Percentiles rank a stretch among this genome's conserved stretches.
Conservation (phyloP, 768 basidiomycete species). For the Gelatoporia subvermispora region DNA sequence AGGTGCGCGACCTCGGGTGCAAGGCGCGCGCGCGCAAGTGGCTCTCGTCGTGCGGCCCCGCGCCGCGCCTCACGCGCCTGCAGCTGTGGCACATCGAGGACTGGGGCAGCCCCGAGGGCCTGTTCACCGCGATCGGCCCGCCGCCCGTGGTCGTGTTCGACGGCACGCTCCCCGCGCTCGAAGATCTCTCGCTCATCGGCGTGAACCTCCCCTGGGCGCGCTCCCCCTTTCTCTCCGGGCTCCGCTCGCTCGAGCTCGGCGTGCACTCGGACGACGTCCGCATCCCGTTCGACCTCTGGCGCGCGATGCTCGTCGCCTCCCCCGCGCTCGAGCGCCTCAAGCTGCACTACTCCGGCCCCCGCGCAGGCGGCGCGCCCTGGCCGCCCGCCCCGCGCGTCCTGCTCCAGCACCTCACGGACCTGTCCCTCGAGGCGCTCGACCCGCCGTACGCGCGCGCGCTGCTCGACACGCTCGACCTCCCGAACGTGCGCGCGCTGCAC, state of each 20-base stretch:
- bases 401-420: slow-evolving; percentile 33
- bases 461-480: slow-evolving; percentile 42
- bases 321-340: slow-evolving; percentile 43
- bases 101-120: slow-evolving; percentile 43
- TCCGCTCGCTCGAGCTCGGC: slow-evolving; percentile 52
- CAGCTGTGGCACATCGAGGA: slow-evolving; percentile 65
- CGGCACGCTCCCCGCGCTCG: slow-evolving; percentile 45
- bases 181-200: slow-evolving; percentile 56
- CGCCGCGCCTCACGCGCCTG: slow-evolving; percentile 51
- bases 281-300: slow-evolving; percentile 51
- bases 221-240: slow-evolving; percentile 46
- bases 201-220: slow-evolving; percentile 62
- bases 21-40: slow-evolving; percentile 48
- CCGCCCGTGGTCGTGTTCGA: slow-evolving; percentile 55
- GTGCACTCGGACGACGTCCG: slow-evolving; percentile 57
- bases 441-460: slow-evolving; percentile 46
- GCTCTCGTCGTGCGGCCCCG: slow-evolving; percentile 47
- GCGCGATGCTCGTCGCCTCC: slow-evolving; percentile 45
- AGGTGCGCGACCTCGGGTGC: slow-evolving; percentile 55
- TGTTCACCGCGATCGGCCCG: slow-evolving; percentile 52
- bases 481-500: slow-evolving; percentile 38
- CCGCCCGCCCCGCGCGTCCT: slow-evolving; percentile 34
- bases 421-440: slow-evolving; percentile 53
- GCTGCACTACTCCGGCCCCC: slow-evolving; percentile 58
- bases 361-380: slow-evolving; percentile 18